Base-by-base conservation (phyloP, 176 grass and related monocot genomes). In the Rhipidocladum racemiflorum region DNA sequence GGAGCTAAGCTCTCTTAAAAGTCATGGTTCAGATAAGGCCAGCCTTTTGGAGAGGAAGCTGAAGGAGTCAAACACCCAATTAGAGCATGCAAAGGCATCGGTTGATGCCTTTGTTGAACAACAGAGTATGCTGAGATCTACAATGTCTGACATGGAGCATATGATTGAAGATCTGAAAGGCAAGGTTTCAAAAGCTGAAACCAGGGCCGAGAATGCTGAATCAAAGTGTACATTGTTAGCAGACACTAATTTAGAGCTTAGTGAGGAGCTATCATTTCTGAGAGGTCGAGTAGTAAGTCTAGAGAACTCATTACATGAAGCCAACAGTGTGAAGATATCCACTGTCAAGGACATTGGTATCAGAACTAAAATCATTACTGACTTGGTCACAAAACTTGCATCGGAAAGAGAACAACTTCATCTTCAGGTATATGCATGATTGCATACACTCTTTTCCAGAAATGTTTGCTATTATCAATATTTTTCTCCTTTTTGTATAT, bases 71-170 rank as follows among this genome's bases (percentile, higher is more conserved):
- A 89, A 93, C 70, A 87, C 78, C 48, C 88, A 93, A 45, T 85
- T 95, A 74, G 95, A 98, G 82, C 90, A 93, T 88, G 92, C 92
- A 56, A 95, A 85, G 76, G 92, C 95, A 63, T 86, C 95, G 60
- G 65, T 93, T 87, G 92, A 95, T 25, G 96, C 96, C 65, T 81
- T 90, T 69, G 71, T 69, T 82, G 96, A 98, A 86, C 86, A 98
- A 63, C 86, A 95, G 65, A 89, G 21, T 79, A 90, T 93, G 84
- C 65, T 95, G 62, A 88, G 84, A 67, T 89, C 81, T 64, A 91
- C 90, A 12, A 83, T 95, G 70, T 76, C 78, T 34, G 95, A 98
- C 64, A 98, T 98, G 92, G 90, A 95, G 84, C 59, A 83, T 84
- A 84, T 95, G 81, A 98, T 98, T 68, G 85, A 87, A 49, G 83